Evolutionary conservation across 106 monocot genomes (phyloP).

Genomic region (Allium fistulosum): DNA sequence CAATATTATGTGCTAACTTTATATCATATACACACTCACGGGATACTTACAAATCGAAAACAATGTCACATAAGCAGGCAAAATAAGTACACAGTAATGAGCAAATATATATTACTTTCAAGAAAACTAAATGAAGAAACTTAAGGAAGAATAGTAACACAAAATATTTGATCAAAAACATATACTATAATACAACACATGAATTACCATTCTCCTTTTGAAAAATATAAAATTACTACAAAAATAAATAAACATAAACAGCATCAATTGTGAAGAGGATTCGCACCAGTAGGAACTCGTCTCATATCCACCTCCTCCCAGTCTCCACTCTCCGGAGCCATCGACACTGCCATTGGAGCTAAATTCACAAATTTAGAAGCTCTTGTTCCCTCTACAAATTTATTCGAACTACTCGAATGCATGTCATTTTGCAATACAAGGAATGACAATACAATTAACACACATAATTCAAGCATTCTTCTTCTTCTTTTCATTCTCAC

Average conservation of each 20-base stretch:
- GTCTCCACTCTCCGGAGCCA: background rate
- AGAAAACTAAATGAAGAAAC: too few species aligned
- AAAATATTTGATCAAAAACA: too few species aligned
- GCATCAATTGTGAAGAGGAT: slow-evolving; percentile 41
- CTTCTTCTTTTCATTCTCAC: background rate
- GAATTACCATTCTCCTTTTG: too few species aligned
- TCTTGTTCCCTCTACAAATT: slow-evolving; percentile 11
- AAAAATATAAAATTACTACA: too few species aligned
- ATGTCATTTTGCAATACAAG: background rate
- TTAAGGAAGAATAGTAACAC: too few species aligned
- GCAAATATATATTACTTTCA: too few species aligned
- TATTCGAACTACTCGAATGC: background rate
- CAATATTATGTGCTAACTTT: too few species aligned
- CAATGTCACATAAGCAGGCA: too few species aligned
- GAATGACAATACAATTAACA: slow-evolving; percentile 7
- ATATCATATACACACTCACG: too few species aligned
- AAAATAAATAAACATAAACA: slow-evolving; percentile 1
- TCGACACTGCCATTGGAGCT: slow-evolving; percentile 4
- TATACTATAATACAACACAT: too few species aligned
- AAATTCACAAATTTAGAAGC: slow-evolving; percentile 13
- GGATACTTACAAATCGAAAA: too few species aligned
- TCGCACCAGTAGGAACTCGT: slow-evolving; percentile 21
- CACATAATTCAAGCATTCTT: slow-evolving; percentile 2
- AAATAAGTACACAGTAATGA: too few species aligned
- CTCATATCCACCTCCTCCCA: slow-evolving; percentile 13